phyloP scores from a whole-genome alignment of 106 monocot species.

The Dendrobium chrysotoxum region DNA sequence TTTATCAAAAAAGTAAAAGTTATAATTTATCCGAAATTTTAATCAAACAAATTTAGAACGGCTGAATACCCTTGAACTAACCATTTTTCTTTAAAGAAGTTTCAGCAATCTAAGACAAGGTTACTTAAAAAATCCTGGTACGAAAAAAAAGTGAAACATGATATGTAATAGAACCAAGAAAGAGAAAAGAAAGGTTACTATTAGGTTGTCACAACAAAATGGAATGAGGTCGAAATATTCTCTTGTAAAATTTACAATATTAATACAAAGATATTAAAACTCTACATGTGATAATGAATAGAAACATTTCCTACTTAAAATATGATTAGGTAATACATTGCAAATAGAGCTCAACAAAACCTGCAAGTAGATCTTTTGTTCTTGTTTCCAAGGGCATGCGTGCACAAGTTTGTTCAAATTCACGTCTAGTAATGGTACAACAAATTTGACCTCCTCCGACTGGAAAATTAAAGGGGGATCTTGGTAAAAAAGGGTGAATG shows the following conservation, averaged over 20 bases:
- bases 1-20: neutral
- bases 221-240: neutral
- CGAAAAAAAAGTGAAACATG: neutral
- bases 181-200: neutral
- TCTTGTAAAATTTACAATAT: neutral
- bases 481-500: neutral
- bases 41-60: neutral
- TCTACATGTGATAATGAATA: neutral
- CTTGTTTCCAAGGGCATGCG: constrained; percentile 58
- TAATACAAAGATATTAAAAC: neutral
- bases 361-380: constrained; percentile 79
- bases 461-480: constrained; percentile 10
- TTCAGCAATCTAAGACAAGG: neutral
- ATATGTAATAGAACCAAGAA: neutral
- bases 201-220: neutral
- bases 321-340: neutral
- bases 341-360: constrained; percentile 20
- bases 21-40: neutral
- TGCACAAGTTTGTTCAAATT: constrained; percentile 59
- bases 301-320: neutral
- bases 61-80: neutral
- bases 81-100: neutral
- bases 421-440: constrained; percentile 70
- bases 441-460: constrained; percentile 77
- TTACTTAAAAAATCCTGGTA: neutral